Conservation (phyloP, 306 rosid genomes). For the Sechiopsis laciniata region DNA sequence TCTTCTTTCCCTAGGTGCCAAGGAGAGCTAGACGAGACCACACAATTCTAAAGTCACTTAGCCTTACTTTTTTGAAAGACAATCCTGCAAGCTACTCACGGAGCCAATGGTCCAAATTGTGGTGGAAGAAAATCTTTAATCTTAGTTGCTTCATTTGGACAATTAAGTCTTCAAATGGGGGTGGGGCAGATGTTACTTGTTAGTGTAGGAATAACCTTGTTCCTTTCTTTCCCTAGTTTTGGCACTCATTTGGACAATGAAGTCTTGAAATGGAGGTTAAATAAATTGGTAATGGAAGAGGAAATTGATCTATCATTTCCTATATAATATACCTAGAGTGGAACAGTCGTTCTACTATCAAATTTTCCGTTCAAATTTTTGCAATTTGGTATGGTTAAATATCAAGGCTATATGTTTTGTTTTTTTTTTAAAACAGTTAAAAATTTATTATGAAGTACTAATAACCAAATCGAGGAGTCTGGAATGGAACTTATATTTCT, state of each 20-base stretch:
- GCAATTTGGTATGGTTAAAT: constrained; percentile 4
- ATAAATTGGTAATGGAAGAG: background rate
- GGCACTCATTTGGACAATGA: background rate
- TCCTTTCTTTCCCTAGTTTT: constrained; percentile 5
- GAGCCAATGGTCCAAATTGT: background rate
- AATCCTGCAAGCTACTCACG: background rate
- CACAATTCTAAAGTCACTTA: background rate
- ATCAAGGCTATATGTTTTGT: background rate
- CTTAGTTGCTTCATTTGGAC: background rate
- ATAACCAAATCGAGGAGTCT: background rate
- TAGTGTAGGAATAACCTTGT: background rate
- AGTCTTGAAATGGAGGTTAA: background rate
- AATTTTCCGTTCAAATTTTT: no score
- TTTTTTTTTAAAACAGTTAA: background rate
- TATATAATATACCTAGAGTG: background rate
- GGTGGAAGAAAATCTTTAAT: background rate
- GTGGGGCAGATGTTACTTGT: background rate
- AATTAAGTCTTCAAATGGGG: background rate
- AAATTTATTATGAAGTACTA: background rate
- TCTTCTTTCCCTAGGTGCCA: background rate
- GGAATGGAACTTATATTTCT: background rate
- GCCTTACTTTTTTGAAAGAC: background rate
- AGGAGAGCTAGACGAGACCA: background rate
- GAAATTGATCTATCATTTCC: background rate
- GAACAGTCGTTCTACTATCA: background rate